Evolutionary conservation across 805 yeast genomes (phyloP).

Genomic region (Komagataella kurtzmanii): DNA sequence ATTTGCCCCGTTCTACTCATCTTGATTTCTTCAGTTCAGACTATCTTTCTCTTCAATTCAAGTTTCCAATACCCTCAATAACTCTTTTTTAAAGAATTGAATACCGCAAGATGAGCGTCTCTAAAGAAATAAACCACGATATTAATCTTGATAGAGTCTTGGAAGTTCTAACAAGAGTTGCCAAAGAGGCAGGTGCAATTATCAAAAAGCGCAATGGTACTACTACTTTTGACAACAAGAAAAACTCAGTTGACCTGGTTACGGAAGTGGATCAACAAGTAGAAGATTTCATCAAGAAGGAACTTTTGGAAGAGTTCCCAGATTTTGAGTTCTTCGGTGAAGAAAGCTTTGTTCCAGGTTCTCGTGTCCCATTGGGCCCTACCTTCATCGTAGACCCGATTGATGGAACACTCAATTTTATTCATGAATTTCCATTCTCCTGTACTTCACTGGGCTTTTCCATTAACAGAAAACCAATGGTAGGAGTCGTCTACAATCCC

Average conservation of each 20-base stretch:
- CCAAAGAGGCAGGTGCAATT: slow-evolving; percentile 33
- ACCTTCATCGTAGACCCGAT: slow-evolving; percentile 55
- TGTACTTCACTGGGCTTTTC: slow-evolving; percentile 52
- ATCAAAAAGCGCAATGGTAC: slow-evolving; percentile 36
- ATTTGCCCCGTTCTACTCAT: no score
- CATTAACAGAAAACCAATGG: slow-evolving; percentile 29
- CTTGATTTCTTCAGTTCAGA: slow-evolving; percentile 4
- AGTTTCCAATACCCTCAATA: background rate
- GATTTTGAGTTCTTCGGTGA: slow-evolving; percentile 45
- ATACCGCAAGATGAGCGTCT: background rate
- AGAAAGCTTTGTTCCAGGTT: slow-evolving; percentile 40
- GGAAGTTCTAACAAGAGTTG: slow-evolving; percentile 23
- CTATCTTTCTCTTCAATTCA: no score
- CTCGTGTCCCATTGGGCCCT: slow-evolving; percentile 34
- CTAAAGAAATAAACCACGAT: background rate
- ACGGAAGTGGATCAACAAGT: slow-evolving; percentile 48
- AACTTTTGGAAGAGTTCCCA: slow-evolving; percentile 26
- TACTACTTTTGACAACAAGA: slow-evolving; percentile 37
- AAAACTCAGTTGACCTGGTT: slow-evolving; percentile 47
- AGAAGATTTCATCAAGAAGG: slow-evolving; percentile 22
- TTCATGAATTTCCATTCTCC: slow-evolving; percentile 47
- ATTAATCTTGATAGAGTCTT: slow-evolving; percentile 18
- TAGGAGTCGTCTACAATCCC: slow-evolving; percentile 60
- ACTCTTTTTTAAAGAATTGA: background rate
- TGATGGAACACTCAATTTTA: slow-evolving; percentile 55